Base-by-base conservation (phyloP, 164 flowering plant genomes). In the Stephania yunnanensis region DNA sequence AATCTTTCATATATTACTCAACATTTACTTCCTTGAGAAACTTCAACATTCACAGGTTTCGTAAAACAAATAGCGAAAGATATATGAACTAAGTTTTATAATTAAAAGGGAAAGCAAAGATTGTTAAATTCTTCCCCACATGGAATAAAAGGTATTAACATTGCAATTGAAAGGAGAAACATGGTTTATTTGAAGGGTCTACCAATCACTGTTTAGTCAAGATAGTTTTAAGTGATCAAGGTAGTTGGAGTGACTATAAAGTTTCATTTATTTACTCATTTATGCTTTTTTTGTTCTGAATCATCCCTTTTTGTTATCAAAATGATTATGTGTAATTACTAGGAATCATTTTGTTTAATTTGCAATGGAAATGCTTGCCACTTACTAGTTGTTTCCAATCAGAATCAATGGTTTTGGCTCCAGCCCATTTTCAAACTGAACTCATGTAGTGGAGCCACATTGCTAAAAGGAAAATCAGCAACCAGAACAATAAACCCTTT, bases 11-110 rank as follows among this genome's bases (percentile, higher is more conserved):
- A 74, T 50, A 74, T 74, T 70, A 74, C 66, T 67, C 70, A 58
- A 17, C 69, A 50, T 74, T 74, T 74, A 13, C 76, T 66, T 74
- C 71, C 76, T 68, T 48, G n/a, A 50, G 71, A 74, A 74, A 74
- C 65, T 68, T 66, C 6, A 8, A 12, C 17, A 42, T 64, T 66
- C 48, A 50, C 17, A 29, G 63, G n/a, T 67, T 67, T 71, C 71
- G 70, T 74, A 50, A 74, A 66, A 71, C 29, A 17, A 71, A 67
- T 30, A 74, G 30, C 70, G 63, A 74, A 42, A 22, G 50, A 19
- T 50, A 9, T 11, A 15, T 19, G 75, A 72, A 6, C 48, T 29
- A 9, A 12, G 29, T 10, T 12, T 25, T 55, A 55, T 55, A 55
- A 55, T 55, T n/a, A 55, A 55, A 55, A 55, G 63, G 20, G 63